Evolutionary conservation across 495 filamentous ascomycete genomes (phyloP), one percentile per base, ranked within the genome.

Genomic region (Penicillium ucsense): DNA sequence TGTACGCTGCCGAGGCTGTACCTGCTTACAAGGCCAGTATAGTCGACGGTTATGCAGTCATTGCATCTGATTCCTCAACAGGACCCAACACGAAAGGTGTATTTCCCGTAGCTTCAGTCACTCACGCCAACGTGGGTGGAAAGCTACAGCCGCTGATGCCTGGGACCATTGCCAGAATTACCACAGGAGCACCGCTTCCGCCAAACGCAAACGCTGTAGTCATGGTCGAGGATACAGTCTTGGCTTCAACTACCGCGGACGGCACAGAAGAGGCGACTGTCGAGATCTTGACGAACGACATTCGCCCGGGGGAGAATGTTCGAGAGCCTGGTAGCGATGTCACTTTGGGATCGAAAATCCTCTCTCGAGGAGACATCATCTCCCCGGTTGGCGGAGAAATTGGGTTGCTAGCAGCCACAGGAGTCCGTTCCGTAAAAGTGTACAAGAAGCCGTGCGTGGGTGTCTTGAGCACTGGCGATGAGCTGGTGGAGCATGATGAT

Each of bases 1-100:
- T 97, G 35, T 77, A 72, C 39, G 87, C 92, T 3, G 60, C 69
- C 27, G 90, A 95, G 57, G 72, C 82, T 9, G 94, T 97, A 0
- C 92, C 92, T 4, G 92, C 94, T 5, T 99, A 88, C 66, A 78
- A 86, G 43, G 92, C 92, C 36, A 95, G 89, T 58, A 99, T 95
- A 48, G 94, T 99, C 3, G 92, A 99, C 60, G 92, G 92, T 8
- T 99, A 99, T 59, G 94, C 94, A 3, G 76, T 96, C 11, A 72
- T 72, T 50, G 68, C 66, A 8, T 59, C 69, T 1, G 58, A 62
- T 11, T 54, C 62, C 6, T 66, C 77, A 6, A 70, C 78, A 35
- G 79, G 75, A 0, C 61, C 66, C 4, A 83, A 79, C 35, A 75
- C 81, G 7, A 85, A 82, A 51, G 88, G 88, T 0, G 67, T 81